A percentile compares a stretch with the other conserved stretches of the same genome.
phyloP scores from a whole-genome alignment of 2,329 filamentous ascomycete genomes.

The Polytolypa hystricis region DNA sequence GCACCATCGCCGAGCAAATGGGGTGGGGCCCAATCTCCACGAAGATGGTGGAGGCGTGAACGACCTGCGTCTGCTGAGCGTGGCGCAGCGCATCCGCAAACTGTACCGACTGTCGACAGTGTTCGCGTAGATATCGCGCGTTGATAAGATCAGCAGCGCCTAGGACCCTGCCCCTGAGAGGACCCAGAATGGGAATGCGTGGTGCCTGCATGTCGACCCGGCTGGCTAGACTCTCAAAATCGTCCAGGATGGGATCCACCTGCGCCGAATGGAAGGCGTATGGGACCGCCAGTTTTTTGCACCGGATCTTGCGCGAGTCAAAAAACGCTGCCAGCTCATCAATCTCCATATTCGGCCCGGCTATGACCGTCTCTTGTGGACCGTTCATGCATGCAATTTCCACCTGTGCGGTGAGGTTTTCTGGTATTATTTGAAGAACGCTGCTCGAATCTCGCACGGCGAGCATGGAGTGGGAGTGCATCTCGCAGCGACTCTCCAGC shows the following conservation, averaged over 20 bases:
- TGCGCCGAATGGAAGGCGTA: constrained; percentile 59
- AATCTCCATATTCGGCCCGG: constrained; percentile 48
- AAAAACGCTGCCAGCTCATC: constrained; percentile 40
- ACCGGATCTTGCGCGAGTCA: constrained; percentile 6
- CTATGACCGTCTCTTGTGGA: constrained; percentile 63
- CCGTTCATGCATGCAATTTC: constrained; percentile 60
- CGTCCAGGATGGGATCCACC: constrained; percentile 51
- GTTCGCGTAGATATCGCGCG: no score
- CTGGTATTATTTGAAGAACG: constrained; percentile 21
- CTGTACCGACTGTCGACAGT: no score
- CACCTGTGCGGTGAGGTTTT: constrained; percentile 20
- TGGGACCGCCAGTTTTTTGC: constrained; percentile 33
- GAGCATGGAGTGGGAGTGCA: constrained; percentile 57
- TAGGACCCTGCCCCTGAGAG: constrained; percentile 39
- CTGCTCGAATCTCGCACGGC: constrained; percentile 35
- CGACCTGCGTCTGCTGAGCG: no score
- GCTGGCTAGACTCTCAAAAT: constrained; percentile 46
- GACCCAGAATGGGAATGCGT: constrained; percentile 53
- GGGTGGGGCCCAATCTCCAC: constrained; percentile 69
- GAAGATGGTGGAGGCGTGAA: no score
- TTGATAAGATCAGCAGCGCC: no score
- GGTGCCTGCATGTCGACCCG: constrained; percentile 48
- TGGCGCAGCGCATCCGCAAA: no score
- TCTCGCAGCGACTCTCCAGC: constrained; percentile 54
- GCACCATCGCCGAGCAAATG: constrained; percentile 57